These are phyloP conservation scores for Hyphodiscus hymeniophilus DNA, from an alignment of 495 filamentous ascomycete genomes.

Conservation along the genomic window DNA sequence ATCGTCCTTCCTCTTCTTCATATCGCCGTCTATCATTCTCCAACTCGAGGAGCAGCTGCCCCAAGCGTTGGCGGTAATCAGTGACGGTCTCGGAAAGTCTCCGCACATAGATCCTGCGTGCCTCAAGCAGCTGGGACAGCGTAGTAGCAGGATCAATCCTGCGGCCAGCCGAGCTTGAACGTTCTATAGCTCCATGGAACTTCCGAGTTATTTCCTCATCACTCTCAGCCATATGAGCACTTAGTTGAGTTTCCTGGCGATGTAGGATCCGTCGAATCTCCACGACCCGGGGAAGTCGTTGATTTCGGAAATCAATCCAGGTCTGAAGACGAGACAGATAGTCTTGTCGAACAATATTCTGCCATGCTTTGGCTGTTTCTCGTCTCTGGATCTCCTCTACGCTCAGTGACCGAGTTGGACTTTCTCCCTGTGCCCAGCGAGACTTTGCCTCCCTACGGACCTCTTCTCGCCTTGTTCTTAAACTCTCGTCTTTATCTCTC, in stretches of 20 bases:
- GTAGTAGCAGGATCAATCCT: conserved; percentile 1
- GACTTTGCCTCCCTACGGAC: conserved; percentile 9
- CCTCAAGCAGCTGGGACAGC: conserved; percentile 1
- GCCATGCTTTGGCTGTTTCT: conserved; percentile 3
- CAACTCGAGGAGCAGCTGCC: conserved; percentile 1
- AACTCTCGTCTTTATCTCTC: conserved; percentile 4
- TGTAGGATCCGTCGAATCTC: background rate
- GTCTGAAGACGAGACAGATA: conserved; percentile 1
- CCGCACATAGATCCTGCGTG: background rate
- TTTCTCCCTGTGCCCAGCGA: conserved; percentile 5
- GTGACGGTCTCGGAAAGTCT: background rate
- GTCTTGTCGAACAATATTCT: background rate
- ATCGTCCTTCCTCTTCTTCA: conserved; percentile 6
- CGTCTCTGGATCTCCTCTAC: conserved; percentile 4
- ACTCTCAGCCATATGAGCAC: background rate
- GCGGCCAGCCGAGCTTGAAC: background rate
- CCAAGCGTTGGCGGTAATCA: background rate
- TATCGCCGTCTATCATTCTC: conserved; percentile 4
- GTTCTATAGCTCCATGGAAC: conserved; percentile 5
- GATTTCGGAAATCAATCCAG: conserved; percentile 4
- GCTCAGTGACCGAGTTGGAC: background rate
- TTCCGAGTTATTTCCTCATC: conserved; percentile 3
- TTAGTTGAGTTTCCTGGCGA: background rate
- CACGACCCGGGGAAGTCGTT: background rate
- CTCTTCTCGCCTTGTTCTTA: conserved; percentile 4